Evolutionary conservation across 768 basidiomycete genomes (phyloP), one percentile per base, ranked within the genome.

Genomic region (Hericium coralloides): DNA sequence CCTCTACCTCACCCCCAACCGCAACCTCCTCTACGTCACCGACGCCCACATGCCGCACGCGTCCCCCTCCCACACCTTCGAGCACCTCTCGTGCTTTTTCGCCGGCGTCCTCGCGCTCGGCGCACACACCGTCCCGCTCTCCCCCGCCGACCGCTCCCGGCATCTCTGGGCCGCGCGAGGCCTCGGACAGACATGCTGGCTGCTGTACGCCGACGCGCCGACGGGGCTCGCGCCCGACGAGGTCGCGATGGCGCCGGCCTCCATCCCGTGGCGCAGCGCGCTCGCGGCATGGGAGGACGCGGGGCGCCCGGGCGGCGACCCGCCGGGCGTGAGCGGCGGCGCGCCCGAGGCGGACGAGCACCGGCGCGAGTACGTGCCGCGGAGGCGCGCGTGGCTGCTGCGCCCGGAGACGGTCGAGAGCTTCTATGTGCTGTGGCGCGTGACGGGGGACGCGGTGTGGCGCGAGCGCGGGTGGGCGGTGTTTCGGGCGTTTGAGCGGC

Each of bases 141-240:
- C 73, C 22, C 65, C 72, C 0, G 61, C 79, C 15, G 80, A 78
- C 12, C 75, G 85, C 53, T 72, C 79, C n/a, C 43, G 43, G 25
- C 87, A 89, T 65, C 70, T 81, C 54, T 89, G 85, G 83, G 88
- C 84, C 3, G 89, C 88, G 2, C 78, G 87, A 65, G 87, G 87
- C n/a, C 73, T 91, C 26, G 83, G 84, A 31, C 78, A 86, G 65
- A 85, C 77, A 14, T 90, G 88, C 65, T 89, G 80, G 72, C 63
- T 83, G 25, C 77, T 80, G 52, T 90, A 89, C 64, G 84, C 83
- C 2, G 88, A 90, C 64, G 80, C 84, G 65, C 77, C 81, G 4
- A 75, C 79, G 3, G 87, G 89, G 3, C 68, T 91, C 31, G 85
- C 81, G 12, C 84, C 88, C 1, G 89, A 91, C 56, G 77, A 79